Evolutionary conservation across 2,329 filamentous ascomycete genomes (phyloP).

Genomic region (Diplodia mutila): DNA sequence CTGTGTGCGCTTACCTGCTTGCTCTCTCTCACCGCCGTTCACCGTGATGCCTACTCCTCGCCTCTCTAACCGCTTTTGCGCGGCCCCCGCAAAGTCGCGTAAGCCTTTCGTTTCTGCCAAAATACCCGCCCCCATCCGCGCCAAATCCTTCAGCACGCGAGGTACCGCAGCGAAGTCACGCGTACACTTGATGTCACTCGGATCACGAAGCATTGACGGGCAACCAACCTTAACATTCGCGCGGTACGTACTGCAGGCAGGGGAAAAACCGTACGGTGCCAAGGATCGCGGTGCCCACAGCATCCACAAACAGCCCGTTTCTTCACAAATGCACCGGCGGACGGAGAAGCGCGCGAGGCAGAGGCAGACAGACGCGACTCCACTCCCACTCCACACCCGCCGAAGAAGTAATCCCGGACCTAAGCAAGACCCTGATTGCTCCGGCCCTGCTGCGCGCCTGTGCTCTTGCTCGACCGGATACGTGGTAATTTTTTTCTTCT

Average conservation of each 20-base stretch:
- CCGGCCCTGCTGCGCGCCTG: not conserved
- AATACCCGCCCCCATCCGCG: not conserved
- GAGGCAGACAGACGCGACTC: not conserved
- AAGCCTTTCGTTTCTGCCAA: not conserved
- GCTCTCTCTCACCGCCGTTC: conserved; percentile 3
- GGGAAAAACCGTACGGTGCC: not conserved
- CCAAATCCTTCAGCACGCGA: conserved; percentile 1
- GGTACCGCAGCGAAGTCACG: not conserved
- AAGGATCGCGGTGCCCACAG: not conserved
- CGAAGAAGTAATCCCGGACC: conserved; percentile 1
- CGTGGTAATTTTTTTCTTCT: not conserved
- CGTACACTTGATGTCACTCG: conserved; percentile 1
- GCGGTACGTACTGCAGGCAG: not conserved
- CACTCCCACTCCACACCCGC: not conserved
- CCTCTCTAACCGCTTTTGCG: not conserved
- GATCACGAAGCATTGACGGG: not conserved
- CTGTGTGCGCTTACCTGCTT: not conserved
- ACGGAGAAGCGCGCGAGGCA: not conserved
- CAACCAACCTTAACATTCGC: not conserved
- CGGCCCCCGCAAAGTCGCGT: conserved; percentile 9
- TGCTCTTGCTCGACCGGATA: not conserved
- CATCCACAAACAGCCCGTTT: not conserved
- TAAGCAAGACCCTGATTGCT: conserved; percentile 18
- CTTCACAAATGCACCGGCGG: not conserved
- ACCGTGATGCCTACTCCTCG: not conserved